phyloP scores from a whole-genome alignment of 768 basidiomycete genomes.

The Sporobolomyces phaffii region DNA sequence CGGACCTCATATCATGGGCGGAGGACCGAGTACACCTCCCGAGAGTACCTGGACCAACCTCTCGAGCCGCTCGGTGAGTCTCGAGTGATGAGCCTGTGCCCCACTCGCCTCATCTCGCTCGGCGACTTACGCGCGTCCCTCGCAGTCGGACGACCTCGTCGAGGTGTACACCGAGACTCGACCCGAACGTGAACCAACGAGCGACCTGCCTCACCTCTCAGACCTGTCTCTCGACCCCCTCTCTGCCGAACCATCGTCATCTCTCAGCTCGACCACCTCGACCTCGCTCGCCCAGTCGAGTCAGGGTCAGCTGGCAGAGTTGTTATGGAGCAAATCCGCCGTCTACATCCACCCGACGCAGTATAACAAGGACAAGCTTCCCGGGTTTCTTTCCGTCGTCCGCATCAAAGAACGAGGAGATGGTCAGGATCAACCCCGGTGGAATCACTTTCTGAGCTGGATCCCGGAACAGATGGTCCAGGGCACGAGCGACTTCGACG shows the following conservation, averaged over 20 bases:
- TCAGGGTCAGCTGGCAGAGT: conserved; percentile 10
- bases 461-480: conserved; percentile 74
- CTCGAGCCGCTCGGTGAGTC: conserved; percentile 15
- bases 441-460: conserved; percentile 75
- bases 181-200: not conserved
- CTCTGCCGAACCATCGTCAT: not conserved
- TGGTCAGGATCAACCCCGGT: conserved; percentile 48
- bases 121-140: not conserved
- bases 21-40: conserved; percentile 18
- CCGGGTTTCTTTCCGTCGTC: conserved; percentile 86
- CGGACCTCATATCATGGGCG: conserved; percentile 15
- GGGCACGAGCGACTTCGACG: conserved; percentile 64
- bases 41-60: not conserved
- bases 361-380: conserved; percentile 84
- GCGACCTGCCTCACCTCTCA: not conserved
- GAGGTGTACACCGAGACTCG: not conserved
- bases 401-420: conserved; percentile 59
- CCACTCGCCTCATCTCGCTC: not conserved
- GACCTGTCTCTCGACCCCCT: not conserved
- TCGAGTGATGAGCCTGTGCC: not conserved
- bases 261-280: not conserved
- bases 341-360: conserved; percentile 93
- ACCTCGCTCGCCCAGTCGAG: not conserved
- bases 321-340: conserved; percentile 61
- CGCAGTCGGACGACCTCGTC: conserved; percentile 26